These are phyloP conservation scores for Penicillium corylophilum DNA, from an alignment of 2,329 filamentous ascomycete species.

Conservation along the genomic window DNA sequence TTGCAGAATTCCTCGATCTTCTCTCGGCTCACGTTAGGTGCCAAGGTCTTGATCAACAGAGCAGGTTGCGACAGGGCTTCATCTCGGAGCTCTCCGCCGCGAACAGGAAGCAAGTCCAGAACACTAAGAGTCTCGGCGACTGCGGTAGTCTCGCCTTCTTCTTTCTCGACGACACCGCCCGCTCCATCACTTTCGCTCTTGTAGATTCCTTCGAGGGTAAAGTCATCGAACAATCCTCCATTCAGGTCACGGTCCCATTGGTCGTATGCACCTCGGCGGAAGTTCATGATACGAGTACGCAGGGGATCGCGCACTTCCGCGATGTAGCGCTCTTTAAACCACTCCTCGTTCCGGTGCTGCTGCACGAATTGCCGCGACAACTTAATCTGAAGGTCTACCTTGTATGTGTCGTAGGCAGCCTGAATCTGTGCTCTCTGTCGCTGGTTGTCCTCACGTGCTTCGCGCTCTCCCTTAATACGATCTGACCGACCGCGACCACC, in stretches of 20 bases:
- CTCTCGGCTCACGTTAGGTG: constrained; percentile 87
- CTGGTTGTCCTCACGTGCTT: constrained; percentile 61
- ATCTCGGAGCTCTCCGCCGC: constrained; percentile 82
- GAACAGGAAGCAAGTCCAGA: constrained; percentile 80
- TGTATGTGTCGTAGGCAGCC: constrained; percentile 64
- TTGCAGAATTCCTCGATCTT: constrained; percentile 95
- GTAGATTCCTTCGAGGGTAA: constrained; percentile 88
- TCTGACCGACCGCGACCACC: constrained; percentile 56
- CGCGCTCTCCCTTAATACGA: constrained; percentile 61
- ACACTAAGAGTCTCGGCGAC: constrained; percentile 91
- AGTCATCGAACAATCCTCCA: constrained; percentile 84
- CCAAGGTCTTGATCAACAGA: constrained; percentile 95
- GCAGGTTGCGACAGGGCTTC: constrained; percentile 87
- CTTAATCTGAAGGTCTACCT: constrained; percentile 62
- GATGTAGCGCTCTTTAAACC: constrained; percentile 95
- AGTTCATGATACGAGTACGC: constrained; percentile 72
- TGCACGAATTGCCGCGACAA: constrained; percentile 89
- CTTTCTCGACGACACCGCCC: constrained; percentile 84
- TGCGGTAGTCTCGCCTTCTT: constrained; percentile 90
- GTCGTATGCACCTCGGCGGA: constrained; percentile 72
- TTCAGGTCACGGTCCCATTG: constrained; percentile 91
- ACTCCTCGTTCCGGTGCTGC: constrained; percentile 92
- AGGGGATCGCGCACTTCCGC: constrained; percentile 76
- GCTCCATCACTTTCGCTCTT: constrained; percentile 88
- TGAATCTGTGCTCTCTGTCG: constrained; percentile 64